These are phyloP conservation scores for Rosa multiflora DNA, from an alignment of 306 rosid genomes.

Conservation along the genomic window DNA sequence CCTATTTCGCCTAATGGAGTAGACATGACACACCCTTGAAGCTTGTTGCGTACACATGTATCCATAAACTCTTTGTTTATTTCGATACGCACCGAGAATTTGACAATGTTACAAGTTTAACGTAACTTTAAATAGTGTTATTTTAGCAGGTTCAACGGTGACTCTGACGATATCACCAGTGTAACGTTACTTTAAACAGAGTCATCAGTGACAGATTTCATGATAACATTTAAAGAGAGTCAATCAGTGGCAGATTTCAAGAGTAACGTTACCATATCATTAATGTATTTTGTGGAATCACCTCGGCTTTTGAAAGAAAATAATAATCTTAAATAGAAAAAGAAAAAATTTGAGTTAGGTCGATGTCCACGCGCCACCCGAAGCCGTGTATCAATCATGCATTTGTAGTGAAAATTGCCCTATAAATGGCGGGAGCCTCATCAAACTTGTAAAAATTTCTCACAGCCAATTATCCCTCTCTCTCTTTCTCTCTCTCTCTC, in stretches of 20 bases:
- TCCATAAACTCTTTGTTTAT: too few species aligned
- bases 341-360: too few species aligned
- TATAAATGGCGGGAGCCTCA: conserved; percentile 61
- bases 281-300: not conserved
- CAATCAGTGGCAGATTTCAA: too few species aligned
- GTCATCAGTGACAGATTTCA: not conserved
- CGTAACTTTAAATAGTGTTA: too few species aligned
- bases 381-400: conserved; percentile 22
- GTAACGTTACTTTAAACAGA: not conserved
- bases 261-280: not conserved
- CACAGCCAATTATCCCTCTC: conserved; percentile 32
- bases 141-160: too few species aligned
- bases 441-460: conserved; percentile 18
- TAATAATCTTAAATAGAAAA: too few species aligned
- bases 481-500: conserved; percentile 18
- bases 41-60: too few species aligned
- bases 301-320: too few species aligned
- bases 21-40: too few species aligned
- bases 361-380: conserved; percentile 35
- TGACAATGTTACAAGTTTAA: too few species aligned
- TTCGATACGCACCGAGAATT: not conserved
- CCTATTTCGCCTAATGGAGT: too few species aligned
- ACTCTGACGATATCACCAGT: not conserved
- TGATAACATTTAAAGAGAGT: not conserved
- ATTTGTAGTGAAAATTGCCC: conserved; percentile 23